Evolutionary conservation across 345 rosid species (phyloP), one percentile per base, ranked within the genome.

Genomic region (Arabidopsis arenosa): DNA sequence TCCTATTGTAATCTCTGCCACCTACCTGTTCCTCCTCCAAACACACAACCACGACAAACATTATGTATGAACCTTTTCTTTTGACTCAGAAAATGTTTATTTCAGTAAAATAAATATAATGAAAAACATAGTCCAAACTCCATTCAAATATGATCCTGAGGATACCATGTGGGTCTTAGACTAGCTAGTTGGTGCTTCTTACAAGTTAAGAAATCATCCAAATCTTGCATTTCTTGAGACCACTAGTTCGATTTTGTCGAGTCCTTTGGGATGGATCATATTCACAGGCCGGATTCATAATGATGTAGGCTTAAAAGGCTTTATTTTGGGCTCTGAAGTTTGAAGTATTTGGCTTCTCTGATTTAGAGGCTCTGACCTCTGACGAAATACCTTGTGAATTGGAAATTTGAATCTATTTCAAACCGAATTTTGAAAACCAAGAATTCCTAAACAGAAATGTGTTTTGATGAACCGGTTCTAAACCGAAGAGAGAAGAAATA

Each of bases 1-100:
- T 77, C 76, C 76, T 77, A 77, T 56, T 69, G 66, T 77, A 63
- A 45, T 70, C 53, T n/a, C 71, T 77, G 60, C 60, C 75, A 70
- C 60, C 72, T 70, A 63, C 75, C 51, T 76, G 75, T 63, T 76
- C 44, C 71, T 63, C 60, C 75, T 76, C 66, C 66, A 55, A 63
- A 60, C 4, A 63, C 71, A 55, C 60, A 23, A 53, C 45, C 69
- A 48, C 68, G 74, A 75, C 79, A 76, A 68, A 9, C 74, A 13
- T 32, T 40, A 12, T 75, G 47, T 32, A 51, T 37, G 32, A 35
- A 23, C 69, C 7, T 9, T 41, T 18, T 36, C 6, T 8, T 14
- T 33, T 39, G 59, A 39, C 61, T 41, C 62, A 18, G 0, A 28
- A 60, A 47, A 48, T 52, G 21, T n/a, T 49, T 55, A 9, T 47